Conservation (phyloP, 345 rosid genomes). For the Citrus glauca region DNA sequence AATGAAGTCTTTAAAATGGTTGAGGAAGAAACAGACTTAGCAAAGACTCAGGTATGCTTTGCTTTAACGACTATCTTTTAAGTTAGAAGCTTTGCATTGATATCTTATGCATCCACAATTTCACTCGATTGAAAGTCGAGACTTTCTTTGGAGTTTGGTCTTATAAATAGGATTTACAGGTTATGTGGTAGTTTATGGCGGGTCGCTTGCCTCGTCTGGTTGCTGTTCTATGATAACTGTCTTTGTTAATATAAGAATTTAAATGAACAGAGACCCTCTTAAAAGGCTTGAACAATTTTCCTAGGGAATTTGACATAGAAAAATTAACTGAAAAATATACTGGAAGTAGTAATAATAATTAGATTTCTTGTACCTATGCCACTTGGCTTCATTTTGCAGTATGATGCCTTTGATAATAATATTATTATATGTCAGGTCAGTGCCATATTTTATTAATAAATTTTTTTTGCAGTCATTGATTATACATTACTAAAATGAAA, state of each 20-base stretch:
- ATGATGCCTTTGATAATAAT: neutral
- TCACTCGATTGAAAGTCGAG: neutral
- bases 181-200: neutral
- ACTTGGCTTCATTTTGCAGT: neutral
- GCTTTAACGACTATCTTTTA: neutral
- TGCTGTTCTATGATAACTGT: neutral
- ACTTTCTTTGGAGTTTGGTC: neutral
- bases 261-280: neutral
- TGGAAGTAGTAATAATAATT: neutral
- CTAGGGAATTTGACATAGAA: neutral
- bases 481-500: neutral
- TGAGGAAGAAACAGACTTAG: conserved; percentile 83
- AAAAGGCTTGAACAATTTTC: neutral
- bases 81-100: neutral
- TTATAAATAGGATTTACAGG: neutral
- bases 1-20: conserved; percentile 81
- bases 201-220: neutral
- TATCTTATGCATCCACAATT: neutral
- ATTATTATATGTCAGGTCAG: neutral
- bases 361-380: neutral
- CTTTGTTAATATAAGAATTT: neutral
- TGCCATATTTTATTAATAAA: neutral
- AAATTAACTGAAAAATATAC: neutral
- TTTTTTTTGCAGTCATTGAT: neutral
- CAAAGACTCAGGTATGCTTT: conserved; percentile 78